These are phyloP conservation scores for Setaria italica DNA, from an alignment of 202 grass and related monocot genomes.

Conservation along the genomic window DNA sequence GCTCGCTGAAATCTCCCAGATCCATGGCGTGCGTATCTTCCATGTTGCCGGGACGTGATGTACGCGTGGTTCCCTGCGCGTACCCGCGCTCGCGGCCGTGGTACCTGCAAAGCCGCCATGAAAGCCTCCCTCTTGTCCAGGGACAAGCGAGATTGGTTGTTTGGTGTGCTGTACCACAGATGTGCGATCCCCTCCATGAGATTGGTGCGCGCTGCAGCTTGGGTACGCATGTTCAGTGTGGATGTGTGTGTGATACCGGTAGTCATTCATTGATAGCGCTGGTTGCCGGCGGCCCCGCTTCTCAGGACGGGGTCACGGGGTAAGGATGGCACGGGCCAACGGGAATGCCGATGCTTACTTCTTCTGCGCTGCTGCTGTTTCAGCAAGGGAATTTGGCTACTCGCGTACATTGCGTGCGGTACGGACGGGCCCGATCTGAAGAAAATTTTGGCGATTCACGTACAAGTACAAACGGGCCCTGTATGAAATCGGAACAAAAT, in stretches of 20 bases:
- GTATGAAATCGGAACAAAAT: background rate
- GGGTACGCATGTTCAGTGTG: conserved; percentile 17
- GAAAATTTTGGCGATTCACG: background rate
- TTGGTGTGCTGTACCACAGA: conserved; percentile 13
- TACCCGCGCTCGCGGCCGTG: background rate
- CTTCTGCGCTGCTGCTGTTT: background rate
- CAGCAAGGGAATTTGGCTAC: background rate
- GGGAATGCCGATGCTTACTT: conserved; percentile 5
- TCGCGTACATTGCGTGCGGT: background rate
- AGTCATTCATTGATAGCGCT: background rate
- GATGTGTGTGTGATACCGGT: background rate
- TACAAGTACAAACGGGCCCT: background rate
- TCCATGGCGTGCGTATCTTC: conserved; percentile 28
- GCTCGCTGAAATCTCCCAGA: background rate
- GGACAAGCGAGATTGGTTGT: background rate
- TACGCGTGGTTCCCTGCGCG: background rate
- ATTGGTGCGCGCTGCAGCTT: background rate
- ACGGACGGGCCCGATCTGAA: background rate
- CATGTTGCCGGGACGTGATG: conserved; percentile 27
- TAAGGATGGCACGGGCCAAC: conserved; percentile 9
- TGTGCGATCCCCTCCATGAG: conserved; percentile 33
- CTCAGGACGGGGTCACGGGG: background rate
- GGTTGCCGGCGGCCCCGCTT: background rate
- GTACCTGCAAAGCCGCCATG: conserved; percentile 11
- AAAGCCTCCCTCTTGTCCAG: background rate